Evolutionary conservation across 768 basidiomycete genomes (phyloP), one percentile per base, ranked within the genome.

Genomic region (Cantharellus cinnabarinus): DNA sequence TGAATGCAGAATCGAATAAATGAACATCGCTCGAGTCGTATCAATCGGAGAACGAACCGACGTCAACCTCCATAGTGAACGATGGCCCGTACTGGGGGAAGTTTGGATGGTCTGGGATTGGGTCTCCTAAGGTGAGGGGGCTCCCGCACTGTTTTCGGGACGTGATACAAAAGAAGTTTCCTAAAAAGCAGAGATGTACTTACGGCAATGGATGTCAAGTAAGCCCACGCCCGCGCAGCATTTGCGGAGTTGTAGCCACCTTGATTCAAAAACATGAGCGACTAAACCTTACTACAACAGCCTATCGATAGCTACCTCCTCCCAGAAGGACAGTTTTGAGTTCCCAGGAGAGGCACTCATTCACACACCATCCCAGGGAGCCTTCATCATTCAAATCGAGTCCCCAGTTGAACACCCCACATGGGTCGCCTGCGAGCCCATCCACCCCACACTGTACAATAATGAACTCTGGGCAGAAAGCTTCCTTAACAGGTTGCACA

Each of bases 391-490:
- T 73, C 0, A 71, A 66, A 4, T 73, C 77, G 37, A 89, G 68
- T 3, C 77, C 73, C 81, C 82, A 82, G 67, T 89, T 82, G 74
- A 84, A 82, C 2, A 77, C 76, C 3, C 76, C 75, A 69, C 82
- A 81, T 1, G 85, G 83, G 68, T 95, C 93, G 0, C 84, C 88
- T 0, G 88, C 81, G 2, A 98, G 75, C 0, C 81, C 88, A 63
- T 97, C 93, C 1, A 80, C 79, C 2, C 93, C 93, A 59, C 89
- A 89, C 65, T 95, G 90, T 0, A 95, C 65, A 0, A 94, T 76
- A 10, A 89, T 68, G 64, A 78, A 87, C 63, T 93, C 85, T 0
- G 91, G 91, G 2, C 71, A 65, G 67, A 84, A 91, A 0, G 76
- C 73, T 7, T 74, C 70, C 60, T 70, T 77, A 34, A 91, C 71